phyloP scores from a whole-genome alignment of 257 asterid genomes.

The Rhazya stricta region DNA sequence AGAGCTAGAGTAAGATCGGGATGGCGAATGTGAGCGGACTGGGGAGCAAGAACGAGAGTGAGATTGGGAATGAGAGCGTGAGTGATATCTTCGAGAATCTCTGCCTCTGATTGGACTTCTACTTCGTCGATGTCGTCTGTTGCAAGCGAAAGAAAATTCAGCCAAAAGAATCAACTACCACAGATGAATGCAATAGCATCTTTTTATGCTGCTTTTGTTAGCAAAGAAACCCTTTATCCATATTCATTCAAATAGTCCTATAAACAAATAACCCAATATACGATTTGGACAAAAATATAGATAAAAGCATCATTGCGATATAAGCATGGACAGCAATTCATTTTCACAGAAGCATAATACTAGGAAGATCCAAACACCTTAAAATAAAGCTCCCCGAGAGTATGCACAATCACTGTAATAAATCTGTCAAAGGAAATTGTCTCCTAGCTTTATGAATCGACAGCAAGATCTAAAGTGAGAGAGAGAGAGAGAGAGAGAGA shows the following conservation, averaged over 20 bases:
- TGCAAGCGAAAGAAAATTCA: no score
- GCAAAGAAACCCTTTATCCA: not conserved
- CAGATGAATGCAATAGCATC: not conserved
- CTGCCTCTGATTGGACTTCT: constrained; percentile 66
- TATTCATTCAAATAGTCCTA: not conserved
- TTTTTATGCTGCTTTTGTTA: not conserved
- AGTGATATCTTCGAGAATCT: constrained; percentile 44
- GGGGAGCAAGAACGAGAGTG: constrained; percentile 36
- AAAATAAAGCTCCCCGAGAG: not conserved
- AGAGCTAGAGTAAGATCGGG: constrained; percentile 44
- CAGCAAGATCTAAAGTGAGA: not conserved
- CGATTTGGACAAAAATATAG: not conserved
- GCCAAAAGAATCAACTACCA: not conserved
- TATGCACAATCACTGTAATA: not conserved
- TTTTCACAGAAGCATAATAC: not conserved
- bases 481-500: not conserved
- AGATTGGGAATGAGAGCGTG: constrained; percentile 42
- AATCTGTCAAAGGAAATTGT: not conserved
- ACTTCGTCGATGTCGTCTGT: constrained; percentile 62
- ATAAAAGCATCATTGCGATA: not conserved
- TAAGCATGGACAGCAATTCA: not conserved
- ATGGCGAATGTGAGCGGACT: constrained; percentile 27
- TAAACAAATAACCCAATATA: not conserved
- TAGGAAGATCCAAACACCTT: not conserved
- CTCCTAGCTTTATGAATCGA: not conserved